phyloP scores from a whole-genome alignment of 306 rosid species.

The Vicia sativa region DNA sequence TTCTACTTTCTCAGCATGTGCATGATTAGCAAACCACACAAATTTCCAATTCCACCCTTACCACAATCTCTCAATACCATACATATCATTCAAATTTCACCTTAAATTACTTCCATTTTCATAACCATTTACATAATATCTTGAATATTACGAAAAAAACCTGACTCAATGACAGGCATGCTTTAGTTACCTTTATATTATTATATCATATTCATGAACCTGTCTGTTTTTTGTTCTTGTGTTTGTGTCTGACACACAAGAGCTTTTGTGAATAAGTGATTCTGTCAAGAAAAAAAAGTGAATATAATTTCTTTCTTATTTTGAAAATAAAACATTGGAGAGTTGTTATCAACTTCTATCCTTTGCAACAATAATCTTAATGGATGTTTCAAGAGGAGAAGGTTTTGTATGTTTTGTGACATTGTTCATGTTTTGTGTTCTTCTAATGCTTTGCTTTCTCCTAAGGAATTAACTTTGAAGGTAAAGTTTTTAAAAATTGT shows the following conservation, averaged over 20 bases:
- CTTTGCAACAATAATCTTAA: slow-evolving; percentile 4
- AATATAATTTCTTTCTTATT: slow-evolving; percentile 42
- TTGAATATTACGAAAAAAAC: slow-evolving; percentile 47
- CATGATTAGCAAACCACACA: slow-evolving; percentile 47
- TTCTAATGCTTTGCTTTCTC: slow-evolving; percentile 74
- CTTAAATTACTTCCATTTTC: slow-evolving; percentile 44
- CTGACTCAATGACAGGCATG: slow-evolving; percentile 73
- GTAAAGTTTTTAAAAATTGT: slow-evolving; percentile 44
- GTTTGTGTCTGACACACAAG: slow-evolving; percentile 52
- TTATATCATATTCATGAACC: slow-evolving; percentile 46
- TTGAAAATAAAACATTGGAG: slow-evolving; percentile 52
- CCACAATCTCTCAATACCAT: slow-evolving; percentile 34
- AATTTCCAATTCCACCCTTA: slow-evolving; percentile 55
- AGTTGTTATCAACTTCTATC: slow-evolving; percentile 25
- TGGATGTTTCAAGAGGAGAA: slow-evolving; percentile 54
- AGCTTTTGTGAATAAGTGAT: slow-evolving; percentile 62
- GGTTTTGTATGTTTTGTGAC: slow-evolving; percentile 51
- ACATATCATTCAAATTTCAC: slow-evolving; percentile 28
- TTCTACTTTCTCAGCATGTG: slow-evolving; percentile 50
- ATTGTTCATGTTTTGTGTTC: slow-evolving; percentile 54
- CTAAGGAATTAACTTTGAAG: slow-evolving; percentile 95
- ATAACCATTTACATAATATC: slow-evolving; percentile 41
- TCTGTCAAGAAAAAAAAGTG: slow-evolving; percentile 55
- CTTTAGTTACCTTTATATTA: slow-evolving; percentile 58
- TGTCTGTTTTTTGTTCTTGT: slow-evolving; percentile 46